Conservation (phyloP, 306 rosid species). For the Luffa acutangula region DNA sequence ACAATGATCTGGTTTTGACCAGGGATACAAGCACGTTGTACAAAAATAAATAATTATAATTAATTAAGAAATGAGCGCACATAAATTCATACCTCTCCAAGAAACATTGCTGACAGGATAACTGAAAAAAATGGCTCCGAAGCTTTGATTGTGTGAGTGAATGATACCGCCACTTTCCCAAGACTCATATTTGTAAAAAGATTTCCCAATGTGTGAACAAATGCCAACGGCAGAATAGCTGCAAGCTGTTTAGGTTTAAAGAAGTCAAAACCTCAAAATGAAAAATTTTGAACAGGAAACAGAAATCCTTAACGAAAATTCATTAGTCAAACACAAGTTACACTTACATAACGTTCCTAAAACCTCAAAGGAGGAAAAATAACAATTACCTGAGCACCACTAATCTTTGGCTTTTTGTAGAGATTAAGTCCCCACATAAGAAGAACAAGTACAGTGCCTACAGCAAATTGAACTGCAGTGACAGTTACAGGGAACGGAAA, state of each 20-base stretch:
- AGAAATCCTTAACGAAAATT: background rate
- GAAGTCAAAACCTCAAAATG: background rate
- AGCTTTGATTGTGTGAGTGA: conserved; percentile 94
- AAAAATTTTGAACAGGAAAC: background rate
- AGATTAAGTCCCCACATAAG: conserved; percentile 79
- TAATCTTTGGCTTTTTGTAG: conserved; percentile 62
- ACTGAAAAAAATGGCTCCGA: conserved; percentile 93
- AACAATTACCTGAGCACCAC: conserved; percentile 52
- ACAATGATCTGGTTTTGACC: background rate
- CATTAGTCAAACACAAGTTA: conserved; percentile 7
- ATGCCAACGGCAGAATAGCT: conserved; percentile 69
- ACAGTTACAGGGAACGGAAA: conserved; percentile 62
- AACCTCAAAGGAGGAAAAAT: background rate
- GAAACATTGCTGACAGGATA: conserved; percentile 80
- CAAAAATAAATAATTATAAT: background rate
- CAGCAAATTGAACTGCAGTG: conserved; percentile 54
- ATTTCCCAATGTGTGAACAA: conserved; percentile 78
- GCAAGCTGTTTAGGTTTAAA: conserved; percentile 43
- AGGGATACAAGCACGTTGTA: background rate
- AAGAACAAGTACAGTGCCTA: conserved; percentile 53
- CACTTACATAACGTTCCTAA: background rate
- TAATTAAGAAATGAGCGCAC: background rate
- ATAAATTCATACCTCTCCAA: conserved; percentile 62
- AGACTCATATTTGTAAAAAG: conserved; percentile 95
- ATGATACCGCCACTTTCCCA: conserved; percentile 90